Evolutionary conservation across 106 monocot species (phyloP).

Genomic region (Allium sativum): DNA sequence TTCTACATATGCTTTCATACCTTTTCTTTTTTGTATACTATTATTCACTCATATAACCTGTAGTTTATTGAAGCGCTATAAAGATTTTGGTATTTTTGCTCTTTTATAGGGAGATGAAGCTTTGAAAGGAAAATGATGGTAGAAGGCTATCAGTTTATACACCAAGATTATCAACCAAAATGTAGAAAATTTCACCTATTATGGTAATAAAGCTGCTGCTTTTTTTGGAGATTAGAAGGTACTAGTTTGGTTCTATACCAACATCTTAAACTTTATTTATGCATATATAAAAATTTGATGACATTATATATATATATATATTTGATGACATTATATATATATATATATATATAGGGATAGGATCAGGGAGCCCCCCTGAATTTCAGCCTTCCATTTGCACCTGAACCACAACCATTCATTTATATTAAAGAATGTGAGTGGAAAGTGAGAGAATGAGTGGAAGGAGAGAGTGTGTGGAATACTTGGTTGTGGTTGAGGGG

Average conservation of each 20-base stretch:
- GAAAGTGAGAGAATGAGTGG: too few species aligned
- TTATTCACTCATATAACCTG: too few species aligned
- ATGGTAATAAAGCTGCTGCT: constrained; percentile 89
- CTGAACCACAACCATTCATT: too few species aligned
- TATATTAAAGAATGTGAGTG: too few species aligned
- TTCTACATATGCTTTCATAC: background rate
- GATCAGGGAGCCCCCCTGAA: too few species aligned
- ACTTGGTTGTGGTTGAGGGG: too few species aligned
- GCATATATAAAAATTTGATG: background rate
- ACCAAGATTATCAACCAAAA: constrained; percentile 88
- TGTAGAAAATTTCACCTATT: constrained; percentile 75
- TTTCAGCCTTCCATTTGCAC: too few species aligned
- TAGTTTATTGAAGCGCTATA: too few species aligned
- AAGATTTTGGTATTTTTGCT: background rate
- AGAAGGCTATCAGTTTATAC: constrained; percentile 76
- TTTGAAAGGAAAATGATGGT: constrained; percentile 89
- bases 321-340: too few species aligned
- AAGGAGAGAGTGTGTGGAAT: too few species aligned
- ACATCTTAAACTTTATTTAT: constrained; percentile 8
- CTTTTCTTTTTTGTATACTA: background rate
- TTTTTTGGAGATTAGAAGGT: constrained; percentile 90
- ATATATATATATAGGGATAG: too few species aligned
- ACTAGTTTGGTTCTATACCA: constrained; percentile 8
- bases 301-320: too few species aligned
- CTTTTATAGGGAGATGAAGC: constrained; percentile 66